These are phyloP conservation scores for Cladophialophora carrionii DNA, from an alignment of 2,329 filamentous ascomycete species.

Conservation along the genomic window DNA sequence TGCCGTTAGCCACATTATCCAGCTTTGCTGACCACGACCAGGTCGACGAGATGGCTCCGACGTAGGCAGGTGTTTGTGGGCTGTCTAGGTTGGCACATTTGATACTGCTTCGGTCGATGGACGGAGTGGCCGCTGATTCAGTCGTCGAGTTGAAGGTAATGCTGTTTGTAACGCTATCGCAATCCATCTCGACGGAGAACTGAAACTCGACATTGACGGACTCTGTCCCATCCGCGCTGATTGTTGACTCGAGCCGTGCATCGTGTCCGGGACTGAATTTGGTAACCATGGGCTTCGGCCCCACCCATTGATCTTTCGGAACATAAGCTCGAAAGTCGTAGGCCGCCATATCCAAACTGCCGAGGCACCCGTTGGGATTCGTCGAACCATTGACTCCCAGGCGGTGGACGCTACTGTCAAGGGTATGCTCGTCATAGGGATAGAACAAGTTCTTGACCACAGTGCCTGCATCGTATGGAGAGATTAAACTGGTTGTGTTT, in stretches of 20 bases:
- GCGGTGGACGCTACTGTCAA: slow-evolving; percentile 53
- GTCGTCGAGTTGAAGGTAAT: slow-evolving; percentile 60
- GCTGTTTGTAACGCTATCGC: slow-evolving; percentile 56
- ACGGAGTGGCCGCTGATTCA: slow-evolving; percentile 49
- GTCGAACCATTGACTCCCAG: slow-evolving; percentile 55
- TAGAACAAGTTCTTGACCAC: slow-evolving; percentile 67
- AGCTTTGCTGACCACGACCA: slow-evolving; percentile 61
- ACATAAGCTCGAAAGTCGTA: slow-evolving; percentile 67
- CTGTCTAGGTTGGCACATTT: slow-evolving; percentile 51
- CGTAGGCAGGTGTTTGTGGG: slow-evolving; percentile 45
- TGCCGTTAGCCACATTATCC: slow-evolving; percentile 59
- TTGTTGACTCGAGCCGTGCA: slow-evolving; percentile 56
- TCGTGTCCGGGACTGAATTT: slow-evolving; percentile 66
- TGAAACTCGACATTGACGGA: slow-evolving; percentile 58
- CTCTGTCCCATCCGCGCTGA: slow-evolving; percentile 47
- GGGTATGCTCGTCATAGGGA: slow-evolving; percentile 60
- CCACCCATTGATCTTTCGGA: slow-evolving; percentile 54
- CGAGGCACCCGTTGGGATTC: slow-evolving; percentile 60
- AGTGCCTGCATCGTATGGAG: slow-evolving; percentile 59
- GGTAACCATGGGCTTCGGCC: slow-evolving; percentile 62
- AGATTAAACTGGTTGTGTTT: slow-evolving; percentile 53
- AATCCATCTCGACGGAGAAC: slow-evolving; percentile 66
- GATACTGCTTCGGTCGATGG: slow-evolving; percentile 51
- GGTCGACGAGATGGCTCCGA: slow-evolving; percentile 58
- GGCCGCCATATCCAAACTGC: slow-evolving; percentile 55